phyloP scores from a whole-genome alignment of 257 asterid genomes.

The Perilla frutescens region DNA sequence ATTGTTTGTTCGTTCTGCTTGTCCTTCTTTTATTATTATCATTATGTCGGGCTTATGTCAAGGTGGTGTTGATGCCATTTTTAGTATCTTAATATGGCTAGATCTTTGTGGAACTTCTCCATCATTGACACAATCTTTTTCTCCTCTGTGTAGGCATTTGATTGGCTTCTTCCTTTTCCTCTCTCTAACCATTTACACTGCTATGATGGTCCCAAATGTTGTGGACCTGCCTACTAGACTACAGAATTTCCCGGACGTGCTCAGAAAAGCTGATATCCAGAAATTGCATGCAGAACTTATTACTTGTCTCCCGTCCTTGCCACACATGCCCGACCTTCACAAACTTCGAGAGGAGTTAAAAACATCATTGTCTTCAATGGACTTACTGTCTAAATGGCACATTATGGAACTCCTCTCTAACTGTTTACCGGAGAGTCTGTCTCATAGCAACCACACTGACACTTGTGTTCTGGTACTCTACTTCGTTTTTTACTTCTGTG shows the following conservation, averaged over 20 bases:
- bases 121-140: constrained; percentile 27
- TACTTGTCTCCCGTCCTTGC: constrained; percentile 81
- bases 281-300: constrained; percentile 64
- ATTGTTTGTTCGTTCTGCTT: constrained; percentile 12
- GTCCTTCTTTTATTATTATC: constrained; percentile 16
- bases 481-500: constrained; percentile 24
- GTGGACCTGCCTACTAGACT: constrained; percentile 65
- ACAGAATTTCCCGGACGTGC: constrained; percentile 64
- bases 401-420: constrained; percentile 70
- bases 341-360: constrained; percentile 60
- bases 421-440: constrained; percentile 77
- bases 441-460: constrained; percentile 67
- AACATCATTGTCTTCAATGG: constrained; percentile 59
- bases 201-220: constrained; percentile 72
- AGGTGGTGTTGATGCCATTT: constrained; percentile 23
- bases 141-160: constrained; percentile 82
- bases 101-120: not conserved
- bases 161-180: constrained; percentile 98
- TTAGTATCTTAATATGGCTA: not conserved
- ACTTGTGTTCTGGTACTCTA: constrained; percentile 68
- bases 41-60: constrained; percentile 1
- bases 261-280: constrained; percentile 79
- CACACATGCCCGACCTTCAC: constrained; percentile 77
- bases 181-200: constrained; percentile 86
- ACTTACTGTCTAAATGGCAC: constrained; percentile 75